phyloP scores from a whole-genome alignment of 768 basidiomycete genomes.

The Tricholoma hemisulphureum region DNA sequence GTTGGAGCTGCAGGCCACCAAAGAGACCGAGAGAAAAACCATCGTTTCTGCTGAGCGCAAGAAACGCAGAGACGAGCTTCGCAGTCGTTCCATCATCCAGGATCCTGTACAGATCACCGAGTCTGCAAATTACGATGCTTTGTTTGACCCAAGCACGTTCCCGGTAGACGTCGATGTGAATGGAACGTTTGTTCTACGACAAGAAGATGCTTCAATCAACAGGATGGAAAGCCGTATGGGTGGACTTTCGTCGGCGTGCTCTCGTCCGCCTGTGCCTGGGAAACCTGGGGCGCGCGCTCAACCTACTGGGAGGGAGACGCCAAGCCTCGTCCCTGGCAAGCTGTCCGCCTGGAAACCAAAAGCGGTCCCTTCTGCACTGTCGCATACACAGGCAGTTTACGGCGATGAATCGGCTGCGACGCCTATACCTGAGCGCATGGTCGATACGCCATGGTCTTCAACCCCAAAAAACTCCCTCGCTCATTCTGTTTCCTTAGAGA shows the following conservation, averaged over 20 bases:
- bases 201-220: not conserved
- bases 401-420: not conserved
- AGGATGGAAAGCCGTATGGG: conserved; percentile 2
- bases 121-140: conserved; percentile 1
- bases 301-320: conserved; percentile 9
- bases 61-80: conserved; percentile 33
- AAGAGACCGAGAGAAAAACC: conserved; percentile 49
- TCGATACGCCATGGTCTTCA: conserved; percentile 7
- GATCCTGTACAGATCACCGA: conserved; percentile 11
- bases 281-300: conserved; percentile 10
- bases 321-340: not conserved
- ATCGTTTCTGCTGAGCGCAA: conserved; percentile 40
- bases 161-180: conserved; percentile 14
- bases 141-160: conserved; percentile 10
- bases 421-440: conserved; percentile 2
- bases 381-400: conserved; percentile 5
- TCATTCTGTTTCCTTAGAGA: not conserved
- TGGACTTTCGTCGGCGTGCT: conserved; percentile 1
- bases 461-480: not conserved
- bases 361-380: conserved; percentile 6
- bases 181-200: conserved; percentile 9
- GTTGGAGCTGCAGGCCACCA: conserved; percentile 40
- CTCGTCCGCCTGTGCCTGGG: conserved; percentile 2
- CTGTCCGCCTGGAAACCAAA: conserved; percentile 21
- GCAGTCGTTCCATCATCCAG: conserved; percentile 14